phyloP scores from a whole-genome alignment of 2,329 filamentous ascomycete genomes.

The Leptosphaerulina australis region DNA sequence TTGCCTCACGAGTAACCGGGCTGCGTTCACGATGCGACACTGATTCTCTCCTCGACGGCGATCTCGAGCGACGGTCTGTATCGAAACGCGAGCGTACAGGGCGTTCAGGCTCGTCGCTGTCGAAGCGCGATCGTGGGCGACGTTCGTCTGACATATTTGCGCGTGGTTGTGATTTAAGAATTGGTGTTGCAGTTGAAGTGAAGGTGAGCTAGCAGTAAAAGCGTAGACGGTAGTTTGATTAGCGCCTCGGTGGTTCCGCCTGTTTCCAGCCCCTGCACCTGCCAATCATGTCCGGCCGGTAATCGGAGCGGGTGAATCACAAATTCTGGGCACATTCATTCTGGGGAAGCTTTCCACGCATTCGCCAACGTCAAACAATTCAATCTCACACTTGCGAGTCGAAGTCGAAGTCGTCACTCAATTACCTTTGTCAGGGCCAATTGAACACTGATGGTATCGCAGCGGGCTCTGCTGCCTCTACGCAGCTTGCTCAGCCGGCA shows the following conservation, averaged over 20 bases:
- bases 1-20: constrained; percentile 64
- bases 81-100: constrained; percentile 77
- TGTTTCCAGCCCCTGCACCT: constrained; percentile 2
- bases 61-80: constrained; percentile 65
- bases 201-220: not conserved
- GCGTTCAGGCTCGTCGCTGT: constrained; percentile 79
- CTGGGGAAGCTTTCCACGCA: constrained; percentile 12
- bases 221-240: not conserved
- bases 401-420: constrained; percentile 16
- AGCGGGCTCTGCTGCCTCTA: constrained; percentile 50
- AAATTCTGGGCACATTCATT: constrained; percentile 11
- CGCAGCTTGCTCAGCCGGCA: constrained; percentile 41
- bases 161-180: constrained; percentile 4
- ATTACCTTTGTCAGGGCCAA: constrained; percentile 26
- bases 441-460: constrained; percentile 49
- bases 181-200: constrained; percentile 2
- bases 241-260: not conserved
- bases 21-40: constrained; percentile 81
- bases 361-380: constrained; percentile 1
- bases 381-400: not conserved
- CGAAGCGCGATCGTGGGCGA: constrained; percentile 90
- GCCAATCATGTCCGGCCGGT: constrained; percentile 10
- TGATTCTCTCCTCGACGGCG: constrained; percentile 68
- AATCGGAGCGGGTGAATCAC: constrained; percentile 13
- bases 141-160: constrained; percentile 76